Base-by-base conservation (phyloP, 2,329 filamentous ascomycete genomes). In the Fusarium pseudocircinatum region DNA sequence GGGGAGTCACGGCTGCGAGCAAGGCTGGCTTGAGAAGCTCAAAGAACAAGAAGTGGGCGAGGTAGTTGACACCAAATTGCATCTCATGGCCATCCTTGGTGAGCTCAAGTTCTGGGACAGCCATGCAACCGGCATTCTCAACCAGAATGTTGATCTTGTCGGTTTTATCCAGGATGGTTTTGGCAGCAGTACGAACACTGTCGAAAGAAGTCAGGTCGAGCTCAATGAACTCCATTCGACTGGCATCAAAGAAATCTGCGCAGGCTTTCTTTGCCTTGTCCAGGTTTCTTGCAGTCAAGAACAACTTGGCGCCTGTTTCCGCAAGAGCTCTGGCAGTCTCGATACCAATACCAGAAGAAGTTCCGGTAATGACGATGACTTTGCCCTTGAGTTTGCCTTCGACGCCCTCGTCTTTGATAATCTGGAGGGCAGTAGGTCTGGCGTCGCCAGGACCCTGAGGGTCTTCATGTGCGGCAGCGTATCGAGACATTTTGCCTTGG, bases 61-160 rank as follows among this genome's bases (percentile, higher is more conserved):
- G 62, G 63, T 86, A 83, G 72, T 87, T 87, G 4, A 82, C 83
- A 1, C 79, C 83, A 50, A 86, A 83, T 42, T 85, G 83, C 32
- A 79, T 74, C 74, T 87, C 85, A 53, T 83, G 79, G 2, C 85
- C 85, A 7, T 86, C 84, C 7, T 77, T 70, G 14, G 79, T 82
- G 12, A 37, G 15, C n/a, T 81, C 69, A 6, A 76, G 78, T 44
- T 81, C 81, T 9, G 82, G 16, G 68, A 70, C n/a, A 75, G 81
- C 80, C 84, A 85, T 37, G 9, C 86, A 73, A 18, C 80, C 85
- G 0, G 85, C 85, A 58, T 84, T 87, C 69, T 85, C 85, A 59
- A 87, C 77, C 4, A 87, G 59, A 34, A 86, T 72, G 50, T 77
- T 78, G 42, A 81, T 50, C 20, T 69, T 75, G 12, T 70, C 65